Evolutionary conservation across 2,329 filamentous ascomycete species (phyloP).

Genomic region (Exophiala bonariae): DNA sequence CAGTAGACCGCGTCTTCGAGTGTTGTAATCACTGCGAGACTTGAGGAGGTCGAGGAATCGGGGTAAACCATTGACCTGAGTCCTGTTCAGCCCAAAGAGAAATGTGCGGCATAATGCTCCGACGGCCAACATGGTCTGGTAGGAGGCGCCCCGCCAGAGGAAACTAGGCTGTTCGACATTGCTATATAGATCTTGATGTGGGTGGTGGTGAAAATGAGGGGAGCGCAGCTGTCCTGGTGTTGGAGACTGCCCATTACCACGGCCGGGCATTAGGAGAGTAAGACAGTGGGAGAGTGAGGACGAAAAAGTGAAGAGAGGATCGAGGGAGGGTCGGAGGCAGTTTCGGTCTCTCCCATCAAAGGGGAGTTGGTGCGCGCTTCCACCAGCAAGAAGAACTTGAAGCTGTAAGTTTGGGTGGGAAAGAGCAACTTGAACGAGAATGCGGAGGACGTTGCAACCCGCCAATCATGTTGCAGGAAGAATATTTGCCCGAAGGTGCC

Average conservation of each 20-base stretch:
- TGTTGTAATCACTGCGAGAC: slow-evolving; percentile 64
- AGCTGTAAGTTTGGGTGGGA: no score
- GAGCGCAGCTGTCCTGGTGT: not conserved
- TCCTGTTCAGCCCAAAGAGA: slow-evolving; percentile 69
- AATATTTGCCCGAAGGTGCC: no score
- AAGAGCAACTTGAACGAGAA: no score
- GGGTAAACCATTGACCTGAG: slow-evolving; percentile 75
- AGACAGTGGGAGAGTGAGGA: not conserved
- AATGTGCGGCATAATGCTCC: slow-evolving; percentile 72
- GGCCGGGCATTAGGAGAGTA: not conserved
- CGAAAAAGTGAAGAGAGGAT: not conserved
- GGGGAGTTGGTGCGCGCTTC: not conserved
- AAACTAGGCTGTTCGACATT: slow-evolving; percentile 45
- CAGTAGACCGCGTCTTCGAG: slow-evolving; percentile 73
- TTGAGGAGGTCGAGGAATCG: slow-evolving; percentile 75
- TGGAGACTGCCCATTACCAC: not conserved
- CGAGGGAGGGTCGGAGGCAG: not conserved
- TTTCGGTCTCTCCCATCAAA: slow-evolving; percentile 14
- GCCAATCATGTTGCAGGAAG: no score
- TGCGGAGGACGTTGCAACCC: no score
- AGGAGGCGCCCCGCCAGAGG: slow-evolving; percentile 70
- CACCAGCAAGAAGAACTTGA: no score
- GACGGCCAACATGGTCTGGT: slow-evolving; percentile 71
- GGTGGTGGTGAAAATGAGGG: not conserved
- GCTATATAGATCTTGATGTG: slow-evolving; percentile 35